A percentile compares a stretch with the other conserved stretches of the same genome.
Evolutionary conservation across 306 rosid genomes (phyloP).

Genomic region (Dalbergia oliveri): DNA sequence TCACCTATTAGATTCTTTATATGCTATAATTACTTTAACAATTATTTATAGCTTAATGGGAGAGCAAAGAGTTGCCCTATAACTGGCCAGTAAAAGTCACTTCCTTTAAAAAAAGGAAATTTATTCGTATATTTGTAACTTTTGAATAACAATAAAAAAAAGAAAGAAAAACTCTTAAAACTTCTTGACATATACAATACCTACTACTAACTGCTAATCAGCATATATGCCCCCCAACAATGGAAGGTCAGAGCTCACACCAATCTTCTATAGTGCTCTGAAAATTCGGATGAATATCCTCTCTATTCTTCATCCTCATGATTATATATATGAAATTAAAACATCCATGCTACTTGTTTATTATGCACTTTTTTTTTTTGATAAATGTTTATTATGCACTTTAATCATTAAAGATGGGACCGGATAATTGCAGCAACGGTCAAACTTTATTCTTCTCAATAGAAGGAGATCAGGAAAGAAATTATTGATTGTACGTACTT

Average conservation of each 20-base stretch:
- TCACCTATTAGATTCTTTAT: constrained; percentile 15
- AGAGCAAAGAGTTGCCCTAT: background rate
- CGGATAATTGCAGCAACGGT: background rate
- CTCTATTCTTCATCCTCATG: constrained; percentile 17
- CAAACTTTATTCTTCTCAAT: background rate
- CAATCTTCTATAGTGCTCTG: constrained; percentile 26
- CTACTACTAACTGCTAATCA: background rate
- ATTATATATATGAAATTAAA: background rate
- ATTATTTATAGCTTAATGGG: background rate
- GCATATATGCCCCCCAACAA: background rate
- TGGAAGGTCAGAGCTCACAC: background rate
- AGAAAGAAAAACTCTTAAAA: too few species aligned
- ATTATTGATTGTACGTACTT: background rate
- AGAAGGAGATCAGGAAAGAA: background rate
- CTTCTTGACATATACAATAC: background rate
- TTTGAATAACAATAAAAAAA: too few species aligned
- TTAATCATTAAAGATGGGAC: constrained; percentile 14
- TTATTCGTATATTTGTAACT: too few species aligned
- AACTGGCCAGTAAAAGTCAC: constrained; percentile 9
- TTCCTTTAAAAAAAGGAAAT: background rate
- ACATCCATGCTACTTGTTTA: background rate
- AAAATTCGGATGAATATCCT: constrained; percentile 1
- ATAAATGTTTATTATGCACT: constrained; percentile 8
- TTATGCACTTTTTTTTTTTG: constrained; percentile 14
- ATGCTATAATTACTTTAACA: background rate